A percentile compares a stretch with the other conserved stretches of the same genome.
Evolutionary conservation across 257 asterid genomes (phyloP).

Genomic region (Craterostigma plantagineum): DNA sequence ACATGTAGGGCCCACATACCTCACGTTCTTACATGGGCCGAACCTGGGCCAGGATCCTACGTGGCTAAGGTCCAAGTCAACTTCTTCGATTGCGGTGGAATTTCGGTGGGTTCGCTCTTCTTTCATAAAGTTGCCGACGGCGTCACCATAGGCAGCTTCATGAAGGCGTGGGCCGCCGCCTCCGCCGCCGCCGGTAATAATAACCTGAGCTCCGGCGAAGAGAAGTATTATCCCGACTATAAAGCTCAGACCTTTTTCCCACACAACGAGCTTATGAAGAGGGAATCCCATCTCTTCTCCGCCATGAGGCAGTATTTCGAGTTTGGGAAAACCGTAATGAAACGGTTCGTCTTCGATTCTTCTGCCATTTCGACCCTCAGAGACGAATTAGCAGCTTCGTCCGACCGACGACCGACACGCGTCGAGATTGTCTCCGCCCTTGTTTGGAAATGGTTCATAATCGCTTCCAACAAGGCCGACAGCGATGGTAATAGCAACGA

Average conservation of each 20-base stretch:
- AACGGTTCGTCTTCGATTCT: constrained; percentile 21
- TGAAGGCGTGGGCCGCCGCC: constrained; percentile 30
- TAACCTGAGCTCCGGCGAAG: too few relatives aligned
- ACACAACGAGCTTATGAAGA: constrained; percentile 11
- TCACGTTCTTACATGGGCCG: constrained; percentile 15
- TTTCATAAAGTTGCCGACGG: constrained; percentile 26
- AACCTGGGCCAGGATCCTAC: constrained; percentile 21
- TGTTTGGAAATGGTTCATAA: constrained; percentile 25
- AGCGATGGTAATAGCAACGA: neutral
- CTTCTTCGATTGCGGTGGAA: constrained; percentile 21
- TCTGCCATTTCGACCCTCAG: constrained; percentile 13
- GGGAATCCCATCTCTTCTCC: constrained; percentile 20
- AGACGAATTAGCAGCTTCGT: neutral
- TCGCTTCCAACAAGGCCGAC: constrained; percentile 7
- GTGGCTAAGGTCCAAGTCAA: constrained; percentile 22
- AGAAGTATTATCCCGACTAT: neutral
- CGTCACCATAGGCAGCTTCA: constrained; percentile 12
- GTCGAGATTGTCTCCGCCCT: constrained; percentile 24
- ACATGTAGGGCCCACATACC: constrained; percentile 22
- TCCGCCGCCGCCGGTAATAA: too few relatives aligned
- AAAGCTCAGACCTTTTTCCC: constrained; percentile 17
- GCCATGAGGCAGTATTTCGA: constrained; percentile 19
- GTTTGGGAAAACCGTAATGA: constrained; percentile 18
- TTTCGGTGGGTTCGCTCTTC: constrained; percentile 18
- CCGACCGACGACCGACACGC: constrained; percentile 13